Evolutionary conservation across 306 rosid genomes (phyloP).

Genomic region (Lotus japonicus): DNA sequence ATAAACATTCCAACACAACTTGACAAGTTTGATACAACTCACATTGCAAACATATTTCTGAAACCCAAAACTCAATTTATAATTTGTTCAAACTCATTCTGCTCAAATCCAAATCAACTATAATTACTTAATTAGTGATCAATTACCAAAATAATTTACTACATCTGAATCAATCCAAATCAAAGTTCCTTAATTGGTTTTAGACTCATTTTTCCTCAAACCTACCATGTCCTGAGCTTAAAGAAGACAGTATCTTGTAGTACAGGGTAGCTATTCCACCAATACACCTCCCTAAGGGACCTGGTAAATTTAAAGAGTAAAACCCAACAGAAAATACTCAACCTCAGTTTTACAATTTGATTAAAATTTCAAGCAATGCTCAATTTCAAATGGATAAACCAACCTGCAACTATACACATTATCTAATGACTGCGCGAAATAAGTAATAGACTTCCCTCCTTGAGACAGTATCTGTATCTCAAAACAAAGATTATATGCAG

Average conservation of each 20-base stretch:
- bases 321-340: neutral
- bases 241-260: no score
- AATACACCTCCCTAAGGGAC: neutral
- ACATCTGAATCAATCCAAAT: neutral
- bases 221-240: neutral
- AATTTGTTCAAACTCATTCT: no score
- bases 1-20: no score
- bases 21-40: no score
- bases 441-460: neutral
- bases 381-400: conserved; percentile 17
- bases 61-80: no score
- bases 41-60: no score
- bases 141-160: neutral
- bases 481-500: conserved; percentile 3
- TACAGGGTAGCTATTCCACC: neutral
- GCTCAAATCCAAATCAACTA: no score
- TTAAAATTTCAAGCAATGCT: conserved; percentile 1
- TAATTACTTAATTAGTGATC: no score
- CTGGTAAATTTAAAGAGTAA: neutral
- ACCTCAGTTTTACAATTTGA: conserved; percentile 2
- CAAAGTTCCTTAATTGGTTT: neutral
- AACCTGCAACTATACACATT: conserved; percentile 24
- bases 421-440: conserved; percentile 1
- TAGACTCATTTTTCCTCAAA: neutral
- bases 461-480: conserved; percentile 4